Base-by-base conservation (phyloP, 2,329 filamentous ascomycete genomes). In the Capronia americana region DNA sequence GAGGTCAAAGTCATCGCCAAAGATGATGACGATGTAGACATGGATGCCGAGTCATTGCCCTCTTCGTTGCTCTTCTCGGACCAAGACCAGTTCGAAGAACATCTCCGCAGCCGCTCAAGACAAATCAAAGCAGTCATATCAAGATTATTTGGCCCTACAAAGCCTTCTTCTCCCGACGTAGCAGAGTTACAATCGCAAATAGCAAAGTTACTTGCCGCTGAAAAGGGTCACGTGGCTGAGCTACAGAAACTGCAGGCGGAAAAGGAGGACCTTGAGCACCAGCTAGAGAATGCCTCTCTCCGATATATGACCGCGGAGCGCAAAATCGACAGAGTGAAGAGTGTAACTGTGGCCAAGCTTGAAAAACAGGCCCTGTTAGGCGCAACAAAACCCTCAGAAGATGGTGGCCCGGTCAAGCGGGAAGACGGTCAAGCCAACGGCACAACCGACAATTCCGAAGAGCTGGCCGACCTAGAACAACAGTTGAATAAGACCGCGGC, bases 251-350 rank as follows among this genome's bases (percentile, higher is more conserved):
- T 93, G 12, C 85, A 88, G 57, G 83, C 86, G 6, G 93, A 97
- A 74, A 96, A 95, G 74, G 90, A 96, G 61, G 88, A 92, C 72
- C 84, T 97, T 3, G 92, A 92, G 55, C 91, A 95, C 74, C 90
- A 94, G 69, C 83, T 98, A 23, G 94, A 98, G 75, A 90, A 88
- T 38, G 95, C 94, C 17, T 96, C 93, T 4, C 83, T 96, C 66
- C 88, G 95, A 70, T 98, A 96, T 75, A 92, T 98, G 82, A 92
- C 96, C 72, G 95, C 95, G 0, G 95, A 99, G 77, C 96, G 96
- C 82, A 95, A 93, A 77, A 83, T 98, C 60, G 95, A 99, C 77
- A 88, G 95, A 51, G 87, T 90, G 26, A 94, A 92, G 78, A 99
- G 95, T 75, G 82, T 88, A 17, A 93, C 96, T 64, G 93, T 97